phyloP scores from a whole-genome alignment of 2,329 filamentous ascomycete genomes.

The Reticulascus tulasneorum region DNA sequence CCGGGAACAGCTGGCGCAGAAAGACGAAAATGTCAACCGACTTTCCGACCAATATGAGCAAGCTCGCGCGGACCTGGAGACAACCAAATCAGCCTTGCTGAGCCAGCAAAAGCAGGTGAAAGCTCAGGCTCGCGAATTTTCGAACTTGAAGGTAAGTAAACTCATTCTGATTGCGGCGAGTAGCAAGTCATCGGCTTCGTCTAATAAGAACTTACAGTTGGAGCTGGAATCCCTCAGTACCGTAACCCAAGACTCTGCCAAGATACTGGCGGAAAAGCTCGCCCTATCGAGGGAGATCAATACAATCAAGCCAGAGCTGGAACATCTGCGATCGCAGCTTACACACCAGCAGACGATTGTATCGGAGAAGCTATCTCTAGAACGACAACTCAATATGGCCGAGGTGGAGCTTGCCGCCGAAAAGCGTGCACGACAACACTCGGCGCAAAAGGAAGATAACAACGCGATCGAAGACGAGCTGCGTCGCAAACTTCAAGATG shows the following conservation, averaged over 20 bases:
- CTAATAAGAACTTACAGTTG: slow-evolving; percentile 41
- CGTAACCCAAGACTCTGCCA: slow-evolving; percentile 65
- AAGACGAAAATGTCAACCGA: slow-evolving; percentile 55
- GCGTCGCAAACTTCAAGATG: slow-evolving; percentile 28
- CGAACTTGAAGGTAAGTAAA: slow-evolving; percentile 40
- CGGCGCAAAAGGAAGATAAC: slow-evolving; percentile 2
- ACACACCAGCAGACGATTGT: slow-evolving; percentile 63
- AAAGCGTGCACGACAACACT: slow-evolving; percentile 33
- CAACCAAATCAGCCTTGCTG: slow-evolving; percentile 35
- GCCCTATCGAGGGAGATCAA: slow-evolving; percentile 48
- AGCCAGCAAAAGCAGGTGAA: slow-evolving; percentile 44
- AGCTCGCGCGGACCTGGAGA: slow-evolving; percentile 37
- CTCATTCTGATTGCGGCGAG: no score
- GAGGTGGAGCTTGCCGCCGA: slow-evolving; percentile 83
- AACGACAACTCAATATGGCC: slow-evolving; percentile 71
- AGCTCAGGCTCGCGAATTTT: slow-evolving; percentile 44
- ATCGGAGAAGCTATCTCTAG: slow-evolving; percentile 73
- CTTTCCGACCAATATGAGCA: slow-evolving; percentile 37
- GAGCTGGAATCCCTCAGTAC: slow-evolving; percentile 68
- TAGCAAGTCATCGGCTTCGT: background rate
- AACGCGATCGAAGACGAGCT: slow-evolving; percentile 28
- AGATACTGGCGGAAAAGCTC: slow-evolving; percentile 59
- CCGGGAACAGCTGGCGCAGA: slow-evolving; percentile 56
- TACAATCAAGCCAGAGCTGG: slow-evolving; percentile 50
- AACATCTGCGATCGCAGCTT: slow-evolving; percentile 52